phyloP scores from a whole-genome alignment of 805 yeast species.

The Sugiyamaella floridensis region DNA sequence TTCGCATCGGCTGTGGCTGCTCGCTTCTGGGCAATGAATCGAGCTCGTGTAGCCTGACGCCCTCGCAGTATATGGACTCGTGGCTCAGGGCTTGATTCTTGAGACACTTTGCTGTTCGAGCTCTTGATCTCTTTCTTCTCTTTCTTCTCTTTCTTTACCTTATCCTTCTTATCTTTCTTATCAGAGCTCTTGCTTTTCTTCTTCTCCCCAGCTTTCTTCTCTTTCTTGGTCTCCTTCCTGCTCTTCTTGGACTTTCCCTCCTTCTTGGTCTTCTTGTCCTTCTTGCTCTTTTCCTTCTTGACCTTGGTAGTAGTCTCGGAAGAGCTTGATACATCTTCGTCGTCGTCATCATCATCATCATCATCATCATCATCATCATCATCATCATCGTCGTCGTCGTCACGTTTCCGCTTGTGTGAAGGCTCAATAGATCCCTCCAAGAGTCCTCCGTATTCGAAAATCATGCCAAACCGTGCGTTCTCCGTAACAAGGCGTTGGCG shows the following conservation, averaged over 20 bases:
- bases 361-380: conserved; percentile 19
- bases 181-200: conserved; percentile 25
- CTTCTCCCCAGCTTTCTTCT: conserved; percentile 26
- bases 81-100: conserved; percentile 28
- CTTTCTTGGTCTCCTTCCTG: conserved; percentile 23
- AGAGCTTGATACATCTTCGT: no score
- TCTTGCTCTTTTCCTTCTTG: conserved; percentile 25
- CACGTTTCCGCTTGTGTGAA: conserved; percentile 26
- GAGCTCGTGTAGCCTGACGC: conserved; percentile 71
- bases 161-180: conserved; percentile 24
- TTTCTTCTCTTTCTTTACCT: conserved; percentile 27
- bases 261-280: conserved; percentile 25
- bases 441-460: conserved; percentile 79
- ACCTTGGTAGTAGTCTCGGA: conserved; percentile 16
- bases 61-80: conserved; percentile 38
- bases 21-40: conserved; percentile 82
- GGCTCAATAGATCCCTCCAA: conserved; percentile 78
- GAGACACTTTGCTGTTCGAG: conserved; percentile 12
- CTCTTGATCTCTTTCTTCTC: conserved; percentile 22
- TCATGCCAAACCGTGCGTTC: conserved; percentile 84
- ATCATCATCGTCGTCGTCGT: conserved; percentile 26
- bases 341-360: no score
- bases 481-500: conserved; percentile 59
- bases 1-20: conserved; percentile 87
- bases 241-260: conserved; percentile 24